Conservation (phyloP, 2,329 filamentous ascomycete species). For the Dactylellina cionopaga region DNA sequence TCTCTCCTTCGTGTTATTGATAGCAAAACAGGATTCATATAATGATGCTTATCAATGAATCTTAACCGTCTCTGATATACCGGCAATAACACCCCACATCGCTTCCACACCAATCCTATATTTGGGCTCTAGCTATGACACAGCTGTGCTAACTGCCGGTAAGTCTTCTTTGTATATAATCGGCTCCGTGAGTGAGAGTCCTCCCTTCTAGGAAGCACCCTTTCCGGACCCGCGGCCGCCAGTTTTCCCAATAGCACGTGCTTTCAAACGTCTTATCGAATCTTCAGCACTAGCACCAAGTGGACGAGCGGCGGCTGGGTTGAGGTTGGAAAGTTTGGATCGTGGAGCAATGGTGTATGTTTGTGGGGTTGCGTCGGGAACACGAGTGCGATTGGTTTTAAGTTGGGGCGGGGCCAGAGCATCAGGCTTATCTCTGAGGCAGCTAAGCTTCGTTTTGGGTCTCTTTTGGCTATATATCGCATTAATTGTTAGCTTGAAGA, state of each 20-base stretch:
- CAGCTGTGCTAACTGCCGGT: not conserved
- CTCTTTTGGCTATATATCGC: constrained; percentile 13
- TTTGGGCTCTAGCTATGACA: not conserved
- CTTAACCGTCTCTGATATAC: too few species aligned
- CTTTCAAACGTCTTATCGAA: constrained; percentile 57
- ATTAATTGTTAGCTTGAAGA: not conserved
- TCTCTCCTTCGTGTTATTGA: too few species aligned
- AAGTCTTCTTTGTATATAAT: constrained; percentile 16
- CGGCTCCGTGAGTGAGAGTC: constrained; percentile 16
- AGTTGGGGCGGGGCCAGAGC: constrained; percentile 55
- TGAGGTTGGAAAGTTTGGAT: constrained; percentile 44
- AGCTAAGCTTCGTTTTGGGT: constrained; percentile 36
- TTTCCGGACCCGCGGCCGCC: constrained; percentile 33
- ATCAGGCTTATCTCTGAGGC: constrained; percentile 54
- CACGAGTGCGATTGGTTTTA: constrained; percentile 56
- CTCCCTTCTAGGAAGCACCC: constrained; percentile 27
- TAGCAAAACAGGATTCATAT: too few species aligned
- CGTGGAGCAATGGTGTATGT: constrained; percentile 56
- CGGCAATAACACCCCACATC: too few species aligned
- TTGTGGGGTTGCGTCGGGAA: constrained; percentile 55
- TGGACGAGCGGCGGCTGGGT: constrained; percentile 53
- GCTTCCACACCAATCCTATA: not conserved
- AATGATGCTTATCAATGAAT: too few species aligned
- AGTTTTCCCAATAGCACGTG: constrained; percentile 44
- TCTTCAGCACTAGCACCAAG: constrained; percentile 56